A percentile compares a stretch with the other conserved stretches of the same genome.
These are phyloP conservation scores for Globisporangium yorkense DNA, from an alignment of 352 stramenopile genomes.

Conservation along the genomic window DNA sequence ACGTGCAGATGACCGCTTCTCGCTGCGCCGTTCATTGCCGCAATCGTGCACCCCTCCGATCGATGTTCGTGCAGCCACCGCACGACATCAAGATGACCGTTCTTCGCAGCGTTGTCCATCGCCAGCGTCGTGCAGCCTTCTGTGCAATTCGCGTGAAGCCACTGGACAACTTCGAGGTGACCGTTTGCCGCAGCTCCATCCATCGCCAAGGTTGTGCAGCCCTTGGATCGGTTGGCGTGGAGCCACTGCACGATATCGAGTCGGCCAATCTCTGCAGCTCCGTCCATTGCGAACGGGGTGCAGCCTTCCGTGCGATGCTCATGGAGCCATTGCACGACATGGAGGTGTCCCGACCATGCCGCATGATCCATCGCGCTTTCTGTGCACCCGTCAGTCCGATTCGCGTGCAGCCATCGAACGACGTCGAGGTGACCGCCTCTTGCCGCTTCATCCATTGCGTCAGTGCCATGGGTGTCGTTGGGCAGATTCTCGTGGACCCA, in stretches of 20 bases:
- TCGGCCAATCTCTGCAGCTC: no score
- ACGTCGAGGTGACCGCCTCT: slow-evolving; percentile 17
- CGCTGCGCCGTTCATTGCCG: no score
- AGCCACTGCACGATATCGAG: no score
- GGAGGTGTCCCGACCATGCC: not conserved
- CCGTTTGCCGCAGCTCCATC: slow-evolving; percentile 4
- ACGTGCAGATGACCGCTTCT: no score
- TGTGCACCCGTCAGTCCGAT: slow-evolving; percentile 5
- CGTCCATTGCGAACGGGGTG: no score
- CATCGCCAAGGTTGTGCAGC: no score
- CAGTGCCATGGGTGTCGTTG: not conserved
- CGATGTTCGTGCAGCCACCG: no score
- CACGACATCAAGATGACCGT: no score
- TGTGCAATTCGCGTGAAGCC: slow-evolving; percentile 22
- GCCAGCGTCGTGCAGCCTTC: slow-evolving; percentile 16
- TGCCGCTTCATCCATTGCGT: not conserved
- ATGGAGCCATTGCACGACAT: not conserved
- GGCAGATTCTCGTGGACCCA: not conserved
- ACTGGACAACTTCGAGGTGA: slow-evolving; percentile 22
- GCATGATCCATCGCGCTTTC: not conserved
- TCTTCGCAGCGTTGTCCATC: no score
- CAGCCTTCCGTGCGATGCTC: no score
- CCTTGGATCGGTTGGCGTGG: no score
- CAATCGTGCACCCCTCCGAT: no score
- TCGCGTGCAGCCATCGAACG: slow-evolving; percentile 25